Conservation (phyloP, 1,284 basidiomycete species). For the Chondrostereum purpureum region DNA sequence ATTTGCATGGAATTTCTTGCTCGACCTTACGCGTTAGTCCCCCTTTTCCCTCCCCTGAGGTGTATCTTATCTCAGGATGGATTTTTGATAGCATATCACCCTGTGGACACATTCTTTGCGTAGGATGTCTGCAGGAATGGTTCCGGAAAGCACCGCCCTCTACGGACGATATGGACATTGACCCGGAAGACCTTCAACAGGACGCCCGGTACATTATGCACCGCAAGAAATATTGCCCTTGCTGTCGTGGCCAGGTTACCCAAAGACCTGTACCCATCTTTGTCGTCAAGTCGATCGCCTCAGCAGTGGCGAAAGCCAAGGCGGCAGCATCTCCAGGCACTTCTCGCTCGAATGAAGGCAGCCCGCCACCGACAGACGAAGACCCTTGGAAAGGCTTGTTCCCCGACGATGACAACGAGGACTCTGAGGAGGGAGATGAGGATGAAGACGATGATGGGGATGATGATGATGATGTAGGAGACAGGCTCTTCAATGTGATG, state of each 20-base stretch:
- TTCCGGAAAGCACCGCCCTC: constrained; percentile 57
- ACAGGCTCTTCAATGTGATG: constrained; percentile 7
- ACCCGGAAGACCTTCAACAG: constrained; percentile 33
- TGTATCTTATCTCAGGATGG: constrained; percentile 8
- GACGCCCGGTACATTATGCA: constrained; percentile 44
- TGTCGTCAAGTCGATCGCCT: constrained; percentile 53
- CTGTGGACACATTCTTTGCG: constrained; percentile 67
- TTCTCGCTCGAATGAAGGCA: constrained; percentile 9
- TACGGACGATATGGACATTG: constrained; percentile 44
- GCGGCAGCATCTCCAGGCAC: constrained; percentile 14
- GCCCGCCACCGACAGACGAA: constrained; percentile 23
- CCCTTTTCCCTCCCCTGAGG: background rate
- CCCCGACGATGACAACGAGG: constrained; percentile 32
- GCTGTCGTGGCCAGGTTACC: constrained; percentile 52
- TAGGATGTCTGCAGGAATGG: constrained; percentile 66
- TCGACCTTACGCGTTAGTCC: constrained; percentile 58
- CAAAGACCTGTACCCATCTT: constrained; percentile 61
- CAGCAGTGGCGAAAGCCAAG: constrained; percentile 40
- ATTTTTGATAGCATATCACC: constrained; percentile 48
- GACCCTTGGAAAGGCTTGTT: constrained; percentile 70
- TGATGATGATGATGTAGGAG: constrained; percentile 26
- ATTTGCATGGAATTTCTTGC: constrained; percentile 66
- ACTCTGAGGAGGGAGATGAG: constrained; percentile 6
- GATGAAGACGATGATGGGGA: constrained; percentile 30
- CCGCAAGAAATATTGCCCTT: constrained; percentile 64